phyloP scores from a whole-genome alignment of 129 eudicot species.

The Flaveria sonorensis region DNA sequence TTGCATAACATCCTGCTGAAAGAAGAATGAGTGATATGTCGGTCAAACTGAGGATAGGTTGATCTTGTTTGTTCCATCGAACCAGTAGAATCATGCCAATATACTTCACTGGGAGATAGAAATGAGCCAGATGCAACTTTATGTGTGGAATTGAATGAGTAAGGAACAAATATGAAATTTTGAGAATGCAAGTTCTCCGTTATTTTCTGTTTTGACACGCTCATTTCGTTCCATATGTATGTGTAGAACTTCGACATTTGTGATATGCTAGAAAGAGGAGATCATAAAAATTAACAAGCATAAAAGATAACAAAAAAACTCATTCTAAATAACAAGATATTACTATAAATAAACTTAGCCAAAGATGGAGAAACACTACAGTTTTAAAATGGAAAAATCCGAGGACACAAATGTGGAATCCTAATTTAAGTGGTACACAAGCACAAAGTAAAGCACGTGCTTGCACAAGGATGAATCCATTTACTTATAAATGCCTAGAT shows the following conservation, averaged over 20 bases:
- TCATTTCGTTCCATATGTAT: constrained; percentile 65
- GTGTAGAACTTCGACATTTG: constrained; percentile 76
- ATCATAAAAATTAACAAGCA: constrained; percentile 4
- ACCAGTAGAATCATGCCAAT: constrained; percentile 71
- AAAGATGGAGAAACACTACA: neutral
- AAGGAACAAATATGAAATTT: constrained; percentile 69
- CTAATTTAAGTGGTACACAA: neutral
- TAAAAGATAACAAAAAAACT: neutral
- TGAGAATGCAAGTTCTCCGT: constrained; percentile 49
- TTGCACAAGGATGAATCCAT: constrained; percentile 1
- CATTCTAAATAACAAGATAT: neutral
- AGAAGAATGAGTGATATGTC: constrained; percentile 19
- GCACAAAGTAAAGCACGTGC: neutral
- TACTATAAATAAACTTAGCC: neutral
- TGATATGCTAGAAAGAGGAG: constrained; percentile 50
- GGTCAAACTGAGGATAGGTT: constrained; percentile 25
- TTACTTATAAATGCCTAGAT: neutral
- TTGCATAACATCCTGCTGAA: constrained; percentile 47
- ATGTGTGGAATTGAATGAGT: constrained; percentile 24
- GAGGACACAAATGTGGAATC: neutral
- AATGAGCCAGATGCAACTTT: constrained; percentile 64
- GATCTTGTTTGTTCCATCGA: constrained; percentile 44
- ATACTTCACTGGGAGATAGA: constrained; percentile 64
- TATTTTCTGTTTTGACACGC: constrained; percentile 50
- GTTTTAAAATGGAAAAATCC: neutral